Evolutionary conservation across 306 rosid genomes (phyloP).

Genomic region (Lathyrus oleraceus): DNA sequence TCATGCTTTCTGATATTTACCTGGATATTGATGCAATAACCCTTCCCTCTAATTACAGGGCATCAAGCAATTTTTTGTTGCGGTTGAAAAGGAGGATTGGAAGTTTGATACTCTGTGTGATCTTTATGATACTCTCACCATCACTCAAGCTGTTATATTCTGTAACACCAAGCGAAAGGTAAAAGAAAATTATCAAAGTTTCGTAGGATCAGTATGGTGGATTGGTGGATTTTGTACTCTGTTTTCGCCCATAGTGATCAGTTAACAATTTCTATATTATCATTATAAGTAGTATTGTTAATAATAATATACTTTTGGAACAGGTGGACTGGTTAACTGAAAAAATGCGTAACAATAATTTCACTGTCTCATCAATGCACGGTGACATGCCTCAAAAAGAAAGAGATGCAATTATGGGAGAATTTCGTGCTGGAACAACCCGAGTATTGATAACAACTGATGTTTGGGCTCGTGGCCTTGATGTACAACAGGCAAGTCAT

Average conservation of each 20-base stretch:
- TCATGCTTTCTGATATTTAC: constrained; percentile 11
- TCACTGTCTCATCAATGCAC: constrained; percentile 94
- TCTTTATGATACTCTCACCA: constrained; percentile 94
- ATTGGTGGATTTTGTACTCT: constrained; percentile 1
- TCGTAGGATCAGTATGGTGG: neutral
- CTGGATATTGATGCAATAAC: constrained; percentile 28
- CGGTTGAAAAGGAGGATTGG: constrained; percentile 98
- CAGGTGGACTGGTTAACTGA: constrained; percentile 99
- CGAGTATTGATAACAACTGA: constrained; percentile 96
- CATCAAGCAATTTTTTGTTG: constrained; percentile 96
- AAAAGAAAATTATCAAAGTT: constrained; percentile 12
- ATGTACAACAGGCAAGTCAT: constrained; percentile 94
- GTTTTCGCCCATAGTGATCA: neutral
- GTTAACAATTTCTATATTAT: neutral
- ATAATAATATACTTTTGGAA: constrained; percentile 22
- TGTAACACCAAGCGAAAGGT: constrained; percentile 98
- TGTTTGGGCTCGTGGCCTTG: constrained; percentile 99
- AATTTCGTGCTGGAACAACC: constrained; percentile 85
- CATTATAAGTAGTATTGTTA: neutral
- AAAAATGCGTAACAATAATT: constrained; percentile 93
- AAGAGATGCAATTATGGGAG: constrained; percentile 94
- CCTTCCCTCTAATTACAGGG: constrained; percentile 57
- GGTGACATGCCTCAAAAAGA: constrained; percentile 99
- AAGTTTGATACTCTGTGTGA: constrained; percentile 96
- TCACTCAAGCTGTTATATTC: constrained; percentile 98